Evolutionary conservation across 2,329 filamentous ascomycete genomes (phyloP).

Genomic region (Berkeleyomyces basicola): DNA sequence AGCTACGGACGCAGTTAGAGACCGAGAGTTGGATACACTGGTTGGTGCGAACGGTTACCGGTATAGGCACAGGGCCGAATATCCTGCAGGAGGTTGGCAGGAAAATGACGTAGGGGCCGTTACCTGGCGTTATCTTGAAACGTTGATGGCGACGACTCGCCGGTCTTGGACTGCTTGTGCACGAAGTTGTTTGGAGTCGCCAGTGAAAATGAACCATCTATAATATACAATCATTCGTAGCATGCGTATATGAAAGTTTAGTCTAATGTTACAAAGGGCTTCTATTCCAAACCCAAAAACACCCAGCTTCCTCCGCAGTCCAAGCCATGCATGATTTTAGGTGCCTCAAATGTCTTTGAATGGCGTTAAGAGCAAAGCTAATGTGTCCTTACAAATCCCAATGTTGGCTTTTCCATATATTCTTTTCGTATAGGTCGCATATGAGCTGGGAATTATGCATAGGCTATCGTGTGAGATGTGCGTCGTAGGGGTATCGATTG

Average conservation of each 20-base stretch:
- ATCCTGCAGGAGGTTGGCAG: constrained; percentile 24
- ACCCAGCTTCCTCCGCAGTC: not conserved
- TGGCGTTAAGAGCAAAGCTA: not conserved
- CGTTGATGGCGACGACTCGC: not conserved
- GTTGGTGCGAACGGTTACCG: constrained; percentile 44
- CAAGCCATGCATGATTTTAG: not conserved
- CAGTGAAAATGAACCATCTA: not conserved
- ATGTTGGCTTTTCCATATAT: not conserved
- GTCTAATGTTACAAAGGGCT: constrained; percentile 14
- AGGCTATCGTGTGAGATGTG: not conserved
- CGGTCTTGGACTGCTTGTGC: not conserved
- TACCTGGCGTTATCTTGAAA: not conserved
- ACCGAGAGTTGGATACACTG: constrained; percentile 48
- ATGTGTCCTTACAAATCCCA: not conserved
- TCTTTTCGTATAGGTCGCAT: not conserved
- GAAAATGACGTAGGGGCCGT: not conserved
- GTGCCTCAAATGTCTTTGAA: not conserved
- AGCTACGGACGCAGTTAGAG: constrained; percentile 45
- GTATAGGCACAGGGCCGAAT: constrained; percentile 43
- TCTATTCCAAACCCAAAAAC: not conserved
- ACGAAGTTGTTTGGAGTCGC: not conserved
- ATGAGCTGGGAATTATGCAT: constrained; percentile 2
- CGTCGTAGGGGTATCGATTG: not conserved
- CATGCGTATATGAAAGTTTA: constrained; percentile 1
- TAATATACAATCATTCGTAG: not conserved